These are phyloP conservation scores for Eucalyptus pumila DNA, from an alignment of 345 rosid species.

Conservation along the genomic window DNA sequence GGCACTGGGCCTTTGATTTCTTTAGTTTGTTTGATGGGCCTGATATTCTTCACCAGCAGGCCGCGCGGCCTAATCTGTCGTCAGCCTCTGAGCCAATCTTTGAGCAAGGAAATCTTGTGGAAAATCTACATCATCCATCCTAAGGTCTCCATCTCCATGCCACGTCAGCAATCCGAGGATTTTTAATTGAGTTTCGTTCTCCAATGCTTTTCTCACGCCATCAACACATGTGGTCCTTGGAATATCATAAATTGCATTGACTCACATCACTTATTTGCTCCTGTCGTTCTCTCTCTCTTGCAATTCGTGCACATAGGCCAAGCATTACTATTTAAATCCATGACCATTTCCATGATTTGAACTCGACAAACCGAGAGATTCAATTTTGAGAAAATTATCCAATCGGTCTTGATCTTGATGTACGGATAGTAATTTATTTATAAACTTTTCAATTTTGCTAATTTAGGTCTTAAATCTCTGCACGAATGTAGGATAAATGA, in stretches of 20 bases:
- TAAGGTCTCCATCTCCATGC: neutral
- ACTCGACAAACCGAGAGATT: neutral
- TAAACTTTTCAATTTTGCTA: neutral
- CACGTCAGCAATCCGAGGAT: neutral
- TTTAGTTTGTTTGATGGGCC: neutral
- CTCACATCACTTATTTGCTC: neutral
- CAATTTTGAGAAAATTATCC: neutral
- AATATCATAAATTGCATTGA: no score
- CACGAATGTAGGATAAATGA: fast-evolving
- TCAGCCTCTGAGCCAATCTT: neutral
- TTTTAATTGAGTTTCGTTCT: no score
- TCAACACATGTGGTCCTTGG: no score
- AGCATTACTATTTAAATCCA: neutral
- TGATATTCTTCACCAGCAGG: neutral
- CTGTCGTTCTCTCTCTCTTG: neutral
- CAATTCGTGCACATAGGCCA: neutral
- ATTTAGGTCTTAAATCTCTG: no score
- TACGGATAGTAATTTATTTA: no score
- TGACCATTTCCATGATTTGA: neutral
- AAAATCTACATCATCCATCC: neutral
- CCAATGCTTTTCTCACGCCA: no score
- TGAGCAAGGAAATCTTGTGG: neutral
- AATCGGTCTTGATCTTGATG: neutral
- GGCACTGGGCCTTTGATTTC: neutral
- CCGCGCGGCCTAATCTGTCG: neutral